These are phyloP conservation scores for Penicillium subrubescens DNA, from an alignment of 495 filamentous ascomycete species.

Conservation along the genomic window DNA sequence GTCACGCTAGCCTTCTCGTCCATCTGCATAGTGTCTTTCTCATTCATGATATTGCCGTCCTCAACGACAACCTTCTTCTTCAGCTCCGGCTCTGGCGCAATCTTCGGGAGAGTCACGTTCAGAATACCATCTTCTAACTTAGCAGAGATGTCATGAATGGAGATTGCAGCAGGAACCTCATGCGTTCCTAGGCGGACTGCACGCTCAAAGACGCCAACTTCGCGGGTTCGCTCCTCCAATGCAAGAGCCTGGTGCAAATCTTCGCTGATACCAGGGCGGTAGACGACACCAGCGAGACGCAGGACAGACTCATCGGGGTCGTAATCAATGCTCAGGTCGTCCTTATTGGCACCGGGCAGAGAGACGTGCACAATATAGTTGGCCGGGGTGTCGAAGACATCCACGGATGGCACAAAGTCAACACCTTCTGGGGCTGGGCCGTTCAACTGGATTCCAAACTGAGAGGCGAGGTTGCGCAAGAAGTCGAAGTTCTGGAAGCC, in stretches of 20 bases:
- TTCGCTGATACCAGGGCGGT: slow-evolving; percentile 68
- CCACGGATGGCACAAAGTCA: slow-evolving; percentile 66
- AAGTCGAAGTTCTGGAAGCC: slow-evolving; percentile 27
- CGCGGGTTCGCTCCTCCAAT: slow-evolving; percentile 59
- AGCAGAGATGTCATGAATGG: slow-evolving; percentile 66
- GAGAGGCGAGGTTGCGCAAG: slow-evolving; percentile 37
- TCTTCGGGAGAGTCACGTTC: slow-evolving; percentile 68
- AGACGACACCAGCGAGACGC: slow-evolving; percentile 67
- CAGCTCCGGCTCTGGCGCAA: slow-evolving; percentile 37
- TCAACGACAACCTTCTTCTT: slow-evolving; percentile 31
- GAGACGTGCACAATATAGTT: slow-evolving; percentile 70
- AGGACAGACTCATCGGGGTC: slow-evolving; percentile 66
- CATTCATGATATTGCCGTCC: slow-evolving; percentile 20
- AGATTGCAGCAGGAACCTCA: slow-evolving; percentile 60
- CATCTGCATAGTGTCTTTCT: slow-evolving; percentile 24
- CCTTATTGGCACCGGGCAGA: slow-evolving; percentile 74
- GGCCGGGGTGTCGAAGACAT: slow-evolving; percentile 69
- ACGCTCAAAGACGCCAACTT: slow-evolving; percentile 73
- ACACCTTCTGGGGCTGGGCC: slow-evolving; percentile 29
- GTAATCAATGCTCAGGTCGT: slow-evolving; percentile 76
- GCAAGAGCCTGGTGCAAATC: slow-evolving; percentile 67
- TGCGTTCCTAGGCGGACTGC: slow-evolving; percentile 60
- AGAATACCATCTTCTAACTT: slow-evolving; percentile 73
- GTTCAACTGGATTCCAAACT: slow-evolving; percentile 34
- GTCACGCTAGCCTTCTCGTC: slow-evolving; percentile 21